Conservation (phyloP, 352 stramenopile genomes). For the Globisporangium polare region DNA sequence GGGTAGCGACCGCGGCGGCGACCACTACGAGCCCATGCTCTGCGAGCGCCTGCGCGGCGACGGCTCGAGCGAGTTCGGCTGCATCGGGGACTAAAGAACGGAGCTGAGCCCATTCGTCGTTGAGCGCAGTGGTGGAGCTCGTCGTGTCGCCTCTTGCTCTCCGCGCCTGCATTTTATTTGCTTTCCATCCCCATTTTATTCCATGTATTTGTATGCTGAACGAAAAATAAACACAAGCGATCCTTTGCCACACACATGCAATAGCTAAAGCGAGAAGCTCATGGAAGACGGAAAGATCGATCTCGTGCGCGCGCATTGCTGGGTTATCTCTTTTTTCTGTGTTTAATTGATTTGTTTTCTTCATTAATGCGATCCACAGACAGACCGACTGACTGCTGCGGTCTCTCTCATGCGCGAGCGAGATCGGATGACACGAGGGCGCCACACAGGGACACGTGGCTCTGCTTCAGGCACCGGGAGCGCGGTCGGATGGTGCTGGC, state of each 20-base stretch:
- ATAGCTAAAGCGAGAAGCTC: background rate
- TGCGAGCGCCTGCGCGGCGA: slow-evolving; percentile 79
- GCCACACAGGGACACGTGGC: background rate
- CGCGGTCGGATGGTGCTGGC: background rate
- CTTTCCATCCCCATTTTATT: slow-evolving; percentile 4
- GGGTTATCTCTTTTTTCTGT: slow-evolving; percentile 11
- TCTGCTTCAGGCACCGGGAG: background rate
- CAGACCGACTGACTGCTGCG: background rate
- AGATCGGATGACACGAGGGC: background rate
- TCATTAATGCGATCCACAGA: slow-evolving; percentile 12
- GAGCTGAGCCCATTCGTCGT: background rate
- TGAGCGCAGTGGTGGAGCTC: background rate
- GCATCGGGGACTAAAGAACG: slow-evolving; percentile 62
- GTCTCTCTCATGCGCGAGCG: background rate
- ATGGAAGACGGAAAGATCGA: slow-evolving; percentile 1
- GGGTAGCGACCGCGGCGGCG: slow-evolving; percentile 74
- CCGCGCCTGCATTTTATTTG: slow-evolving; percentile 1
- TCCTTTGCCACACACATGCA: slow-evolving; percentile 6
- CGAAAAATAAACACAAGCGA: slow-evolving; percentile 8
- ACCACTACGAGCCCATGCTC: slow-evolving; percentile 89
- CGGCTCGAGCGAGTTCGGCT: slow-evolving; percentile 78
- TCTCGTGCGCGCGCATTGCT: background rate
- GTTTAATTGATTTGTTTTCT: slow-evolving; percentile 12
- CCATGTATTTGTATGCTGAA: slow-evolving; percentile 13
- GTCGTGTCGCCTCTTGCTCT: background rate